Evolutionary conservation across 352 stramenopile genomes (phyloP).

Genomic region (Phytopythium mirpurense): DNA sequence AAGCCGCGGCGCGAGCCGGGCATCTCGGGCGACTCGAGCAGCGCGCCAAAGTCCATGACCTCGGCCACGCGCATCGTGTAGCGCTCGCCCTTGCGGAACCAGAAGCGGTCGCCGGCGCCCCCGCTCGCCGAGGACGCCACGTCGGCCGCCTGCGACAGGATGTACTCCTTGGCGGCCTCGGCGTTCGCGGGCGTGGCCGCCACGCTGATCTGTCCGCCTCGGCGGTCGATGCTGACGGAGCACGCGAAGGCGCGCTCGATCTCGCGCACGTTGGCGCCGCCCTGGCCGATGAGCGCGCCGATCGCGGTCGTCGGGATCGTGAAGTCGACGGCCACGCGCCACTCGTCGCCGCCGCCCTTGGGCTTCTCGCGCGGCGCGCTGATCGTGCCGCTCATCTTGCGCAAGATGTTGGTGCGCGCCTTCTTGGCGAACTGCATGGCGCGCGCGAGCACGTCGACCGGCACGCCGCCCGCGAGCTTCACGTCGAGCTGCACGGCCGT

Average conservation of each 20-base stretch:
- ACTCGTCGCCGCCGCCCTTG: conserved; percentile 36
- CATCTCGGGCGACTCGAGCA: conserved; percentile 68
- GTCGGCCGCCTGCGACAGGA: conserved; percentile 38
- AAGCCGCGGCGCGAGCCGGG: conserved; percentile 86
- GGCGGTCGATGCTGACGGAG: conserved; percentile 72
- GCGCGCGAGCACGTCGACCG: conserved; percentile 78
- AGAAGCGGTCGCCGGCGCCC: conserved; percentile 20
- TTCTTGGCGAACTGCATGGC: conserved; percentile 83
- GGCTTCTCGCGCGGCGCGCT: conserved; percentile 46
- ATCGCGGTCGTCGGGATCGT: conserved; percentile 46
- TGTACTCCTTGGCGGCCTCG: conserved; percentile 68
- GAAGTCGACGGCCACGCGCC: conserved; percentile 58
- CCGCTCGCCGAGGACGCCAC: conserved; percentile 5
- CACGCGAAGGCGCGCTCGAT: conserved; percentile 62
- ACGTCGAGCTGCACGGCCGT: conserved; percentile 97
- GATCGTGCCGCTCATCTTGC: conserved; percentile 80
- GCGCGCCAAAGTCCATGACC: conserved; percentile 94
- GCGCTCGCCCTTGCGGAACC: conserved; percentile 85
- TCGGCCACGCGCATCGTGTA: conserved; percentile 92
- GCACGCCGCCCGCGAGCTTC: conserved; percentile 89
- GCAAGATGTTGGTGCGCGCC: conserved; percentile 74
- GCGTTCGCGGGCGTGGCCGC: conserved; percentile 75
- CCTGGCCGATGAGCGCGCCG: conserved; percentile 67
- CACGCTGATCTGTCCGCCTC: conserved; percentile 84
- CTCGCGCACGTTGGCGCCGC: conserved; percentile 69